Percentiles rank a stretch among this genome's conserved stretches.
Conservation (phyloP, 139 green algal species). For the Coelastrella sp. region DNA sequence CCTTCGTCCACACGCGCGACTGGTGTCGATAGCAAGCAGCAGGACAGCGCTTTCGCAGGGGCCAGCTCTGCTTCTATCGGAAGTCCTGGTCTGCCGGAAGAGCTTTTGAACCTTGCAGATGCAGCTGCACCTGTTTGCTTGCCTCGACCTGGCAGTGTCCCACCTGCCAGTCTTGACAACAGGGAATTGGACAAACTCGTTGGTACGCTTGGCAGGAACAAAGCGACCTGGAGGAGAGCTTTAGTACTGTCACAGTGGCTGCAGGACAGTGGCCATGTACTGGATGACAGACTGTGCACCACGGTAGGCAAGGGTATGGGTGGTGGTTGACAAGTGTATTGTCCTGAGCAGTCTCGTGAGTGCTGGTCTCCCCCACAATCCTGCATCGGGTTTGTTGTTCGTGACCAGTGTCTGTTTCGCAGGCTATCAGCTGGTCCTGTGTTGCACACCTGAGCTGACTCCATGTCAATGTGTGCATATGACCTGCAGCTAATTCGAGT, state of each 20-base stretch:
- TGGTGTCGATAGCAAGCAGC: not conserved
- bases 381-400: too few relatives aligned
- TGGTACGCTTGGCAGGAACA: constrained; percentile 71
- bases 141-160: constrained; percentile 45
- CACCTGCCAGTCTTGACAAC: constrained; percentile 71
- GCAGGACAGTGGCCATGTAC: constrained; percentile 68
- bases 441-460: too few relatives aligned
- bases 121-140: constrained; percentile 52
- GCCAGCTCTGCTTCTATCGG: not conserved
- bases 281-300: constrained; percentile 88
- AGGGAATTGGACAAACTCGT: constrained; percentile 90
- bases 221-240: constrained; percentile 81
- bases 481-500: constrained; percentile 80
- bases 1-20: not conserved
- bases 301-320: constrained; percentile 65
- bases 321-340: too few relatives aligned
- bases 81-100: constrained; percentile 41
- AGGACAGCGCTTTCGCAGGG: not conserved
- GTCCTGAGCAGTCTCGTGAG: too few relatives aligned
- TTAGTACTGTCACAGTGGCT: constrained; percentile 84
- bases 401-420: too few relatives aligned
- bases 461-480: not conserved
- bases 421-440: too few relatives aligned
- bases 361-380: too few relatives aligned
- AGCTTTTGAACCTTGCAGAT: constrained; percentile 58